These are phyloP conservation scores for Tulasnella sp. DNA, from an alignment of 768 basidiomycete genomes.

Conservation along the genomic window DNA sequence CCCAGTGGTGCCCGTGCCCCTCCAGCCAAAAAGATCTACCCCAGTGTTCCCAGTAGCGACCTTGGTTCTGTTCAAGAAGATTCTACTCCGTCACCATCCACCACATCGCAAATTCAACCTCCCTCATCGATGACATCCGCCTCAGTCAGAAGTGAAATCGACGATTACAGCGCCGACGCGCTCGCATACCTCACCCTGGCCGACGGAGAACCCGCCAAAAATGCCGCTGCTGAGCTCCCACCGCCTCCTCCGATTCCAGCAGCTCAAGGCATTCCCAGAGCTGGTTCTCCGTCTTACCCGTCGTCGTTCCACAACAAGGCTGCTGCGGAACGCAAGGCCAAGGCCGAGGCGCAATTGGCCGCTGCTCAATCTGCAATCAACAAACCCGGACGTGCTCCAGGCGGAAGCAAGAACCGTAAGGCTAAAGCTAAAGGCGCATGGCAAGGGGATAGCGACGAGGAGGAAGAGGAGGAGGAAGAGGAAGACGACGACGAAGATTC, in stretches of 20 bases:
- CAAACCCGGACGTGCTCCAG: conserved; percentile 63
- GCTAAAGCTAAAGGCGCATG: conserved; percentile 52
- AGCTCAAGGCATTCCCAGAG: conserved; percentile 48
- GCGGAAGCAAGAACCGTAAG: conserved; percentile 50
- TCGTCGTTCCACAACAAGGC: conserved; percentile 88
- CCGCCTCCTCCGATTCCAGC: conserved; percentile 41
- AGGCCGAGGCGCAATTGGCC: conserved; percentile 79
- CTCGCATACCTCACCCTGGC: conserved; percentile 80
- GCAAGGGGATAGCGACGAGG: conserved; percentile 78
- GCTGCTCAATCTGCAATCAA: conserved; percentile 78
- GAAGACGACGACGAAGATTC: conserved; percentile 41
- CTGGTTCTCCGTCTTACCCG: conserved; percentile 50
- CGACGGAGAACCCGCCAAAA: conserved; percentile 47
- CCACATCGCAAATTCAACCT: neutral
- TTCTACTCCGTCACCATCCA: neutral
- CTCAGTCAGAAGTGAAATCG: conserved; percentile 39
- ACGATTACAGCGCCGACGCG: conserved; percentile 61
- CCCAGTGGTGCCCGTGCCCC: conserved; percentile 32
- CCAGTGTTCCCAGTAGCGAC: conserved; percentile 12
- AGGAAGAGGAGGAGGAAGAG: conserved; percentile 79
- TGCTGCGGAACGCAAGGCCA: conserved; percentile 83
- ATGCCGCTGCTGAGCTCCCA: conserved; percentile 40
- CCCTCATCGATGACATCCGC: neutral
- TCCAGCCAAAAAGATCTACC: conserved; percentile 28
- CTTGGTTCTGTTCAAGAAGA: conserved; percentile 30